Conservation (phyloP, 805 yeast species). For the Candida krabiensis region DNA sequence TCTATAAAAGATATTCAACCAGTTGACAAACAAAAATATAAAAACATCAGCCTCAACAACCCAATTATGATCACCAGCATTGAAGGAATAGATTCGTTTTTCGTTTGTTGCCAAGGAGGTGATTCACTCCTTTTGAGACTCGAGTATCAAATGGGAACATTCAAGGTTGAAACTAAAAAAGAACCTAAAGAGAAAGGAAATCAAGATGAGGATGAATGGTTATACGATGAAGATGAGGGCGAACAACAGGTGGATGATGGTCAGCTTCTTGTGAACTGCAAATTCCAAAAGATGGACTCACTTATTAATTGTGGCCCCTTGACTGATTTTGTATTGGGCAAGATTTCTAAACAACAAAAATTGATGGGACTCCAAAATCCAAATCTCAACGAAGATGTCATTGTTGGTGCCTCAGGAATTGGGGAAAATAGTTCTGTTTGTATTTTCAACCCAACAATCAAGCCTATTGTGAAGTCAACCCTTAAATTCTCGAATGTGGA, state of each 20-base stretch:
- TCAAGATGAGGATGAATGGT: conserved; percentile 48
- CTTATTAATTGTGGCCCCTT: conserved; percentile 73
- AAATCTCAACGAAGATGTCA: conserved; percentile 60
- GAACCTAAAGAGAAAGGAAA: conserved; percentile 11
- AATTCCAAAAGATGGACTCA: conserved; percentile 50
- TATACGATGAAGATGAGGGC: conserved; percentile 36
- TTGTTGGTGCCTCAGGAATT: conserved; percentile 70
- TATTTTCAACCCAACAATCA: conserved; percentile 64
- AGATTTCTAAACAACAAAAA: conserved; percentile 50
- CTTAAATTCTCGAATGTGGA: conserved; percentile 70
- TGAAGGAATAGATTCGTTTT: conserved; percentile 42
- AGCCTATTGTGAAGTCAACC: conserved; percentile 66
- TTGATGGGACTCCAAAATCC: conserved; percentile 70
- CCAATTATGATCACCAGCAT: conserved; percentile 44
- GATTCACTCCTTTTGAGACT: conserved; percentile 54
- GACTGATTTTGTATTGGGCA: conserved; percentile 65
- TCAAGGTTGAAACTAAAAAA: conserved; percentile 9
- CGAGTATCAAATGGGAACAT: conserved; percentile 24
- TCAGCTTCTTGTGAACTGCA: conserved; percentile 24
- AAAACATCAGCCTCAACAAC: conserved; percentile 26
- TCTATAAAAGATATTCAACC: conserved; percentile 27
- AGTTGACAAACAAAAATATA: conserved; percentile 21
- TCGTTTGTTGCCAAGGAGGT: conserved; percentile 61
- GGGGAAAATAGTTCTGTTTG: conserved; percentile 55
- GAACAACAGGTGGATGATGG: conserved; percentile 17